Conservation (phyloP, 208 protist genomes). For the Trypanosoma lewisi region DNA sequence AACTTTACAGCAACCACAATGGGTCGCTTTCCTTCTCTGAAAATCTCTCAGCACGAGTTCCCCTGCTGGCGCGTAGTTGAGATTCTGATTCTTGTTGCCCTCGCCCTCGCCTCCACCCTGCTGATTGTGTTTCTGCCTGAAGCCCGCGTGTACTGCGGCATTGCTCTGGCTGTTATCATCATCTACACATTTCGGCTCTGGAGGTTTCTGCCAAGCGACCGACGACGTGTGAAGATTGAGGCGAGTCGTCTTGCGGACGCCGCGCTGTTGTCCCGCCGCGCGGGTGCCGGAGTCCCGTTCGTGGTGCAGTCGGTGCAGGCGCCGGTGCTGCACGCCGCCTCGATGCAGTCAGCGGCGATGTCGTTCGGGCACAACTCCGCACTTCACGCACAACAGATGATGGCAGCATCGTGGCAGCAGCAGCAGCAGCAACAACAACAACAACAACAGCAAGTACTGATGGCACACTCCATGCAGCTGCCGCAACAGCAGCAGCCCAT, state of each 20-base stretch:
- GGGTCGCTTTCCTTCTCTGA: not conserved
- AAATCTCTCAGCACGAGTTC: not conserved
- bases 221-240: conserved; percentile 3
- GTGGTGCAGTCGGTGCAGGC: not conserved
- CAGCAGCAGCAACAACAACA: not conserved
- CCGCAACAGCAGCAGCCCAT: not conserved
- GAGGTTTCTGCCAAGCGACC: conserved; percentile 48
- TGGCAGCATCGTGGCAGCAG: not conserved
- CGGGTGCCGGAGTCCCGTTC: not conserved
- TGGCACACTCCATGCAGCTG: not conserved
- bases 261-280: not conserved
- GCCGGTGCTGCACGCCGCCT: not conserved
- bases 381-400: not conserved
- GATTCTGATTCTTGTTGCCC: not conserved
- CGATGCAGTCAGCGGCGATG: not conserved
- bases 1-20: not conserved
- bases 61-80: conserved; percentile 13
- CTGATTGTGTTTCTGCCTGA: conserved; percentile 26
- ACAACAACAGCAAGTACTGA: not conserved
- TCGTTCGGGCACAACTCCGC: not conserved
- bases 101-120: conserved; percentile 22
- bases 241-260: conserved; percentile 15
- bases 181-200: conserved; percentile 45
- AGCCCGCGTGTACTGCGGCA: conserved; percentile 34
- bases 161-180: conserved; percentile 27